Conservation (phyloP, 1,284 basidiomycete genomes). For the Ustilago xerochloae region DNA sequence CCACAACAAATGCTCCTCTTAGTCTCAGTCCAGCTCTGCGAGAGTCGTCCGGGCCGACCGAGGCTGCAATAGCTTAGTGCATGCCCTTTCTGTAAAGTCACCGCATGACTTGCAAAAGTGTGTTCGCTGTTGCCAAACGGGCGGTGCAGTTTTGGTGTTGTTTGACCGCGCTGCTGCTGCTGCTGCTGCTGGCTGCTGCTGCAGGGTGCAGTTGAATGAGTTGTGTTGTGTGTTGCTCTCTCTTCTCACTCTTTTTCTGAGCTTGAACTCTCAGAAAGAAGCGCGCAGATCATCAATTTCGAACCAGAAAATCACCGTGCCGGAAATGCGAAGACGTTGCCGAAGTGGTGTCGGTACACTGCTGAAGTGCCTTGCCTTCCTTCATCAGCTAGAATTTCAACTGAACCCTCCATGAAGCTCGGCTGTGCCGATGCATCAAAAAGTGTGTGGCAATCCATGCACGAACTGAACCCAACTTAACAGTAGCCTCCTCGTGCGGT, state of each 20-base stretch:
- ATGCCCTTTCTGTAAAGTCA: background rate
- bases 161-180: too few relatives aligned
- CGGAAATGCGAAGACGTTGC: conserved; percentile 7
- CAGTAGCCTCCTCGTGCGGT: too few relatives aligned
- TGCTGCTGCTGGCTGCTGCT: background rate
- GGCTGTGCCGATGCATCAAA: background rate
- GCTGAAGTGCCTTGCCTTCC: background rate
- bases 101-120: background rate
- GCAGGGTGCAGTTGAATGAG: background rate
- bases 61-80: too few relatives aligned
- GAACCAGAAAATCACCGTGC: conserved; percentile 5
- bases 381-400: background rate
- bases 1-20: too few relatives aligned
- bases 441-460: too few relatives aligned
- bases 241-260: background rate
- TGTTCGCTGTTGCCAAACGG: background rate
- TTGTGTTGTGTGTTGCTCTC: background rate
- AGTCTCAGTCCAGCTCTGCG: too few relatives aligned
- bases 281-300: background rate
- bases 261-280: background rate
- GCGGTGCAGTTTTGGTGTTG: background rate
- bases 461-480: too few relatives aligned
- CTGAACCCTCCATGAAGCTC: background rate
- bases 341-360: background rate
- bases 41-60: too few relatives aligned